Percentiles rank a stretch among this genome's conserved stretches.
phyloP scores from a whole-genome alignment of 805 yeast genomes.

The Kodamaea laetipori region DNA sequence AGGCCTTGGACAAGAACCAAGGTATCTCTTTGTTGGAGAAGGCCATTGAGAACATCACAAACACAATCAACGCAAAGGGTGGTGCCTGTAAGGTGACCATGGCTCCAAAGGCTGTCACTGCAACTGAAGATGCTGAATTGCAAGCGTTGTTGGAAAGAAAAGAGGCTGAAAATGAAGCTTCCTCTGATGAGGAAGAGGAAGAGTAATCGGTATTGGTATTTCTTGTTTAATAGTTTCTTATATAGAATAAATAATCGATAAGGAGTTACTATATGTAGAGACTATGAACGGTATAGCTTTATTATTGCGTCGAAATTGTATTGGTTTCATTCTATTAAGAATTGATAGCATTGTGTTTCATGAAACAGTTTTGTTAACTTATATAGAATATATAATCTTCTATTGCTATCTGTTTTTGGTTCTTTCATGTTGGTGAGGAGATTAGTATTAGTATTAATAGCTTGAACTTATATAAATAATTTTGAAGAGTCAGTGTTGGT shows the following conservation, averaged over 20 bases:
- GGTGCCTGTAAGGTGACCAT: constrained; percentile 91
- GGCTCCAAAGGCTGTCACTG: constrained; percentile 99
- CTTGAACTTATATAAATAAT: no score
- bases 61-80: constrained; percentile 68
- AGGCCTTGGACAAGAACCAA: constrained; percentile 85
- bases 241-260: background rate
- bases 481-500: no score
- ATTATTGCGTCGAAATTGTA: no score
- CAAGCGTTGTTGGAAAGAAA: constrained; percentile 93
- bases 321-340: no score
- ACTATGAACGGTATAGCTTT: no score
- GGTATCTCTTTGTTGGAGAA: constrained; percentile 79
- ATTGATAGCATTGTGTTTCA: no score
- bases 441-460: no score
- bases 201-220: constrained; percentile 17
- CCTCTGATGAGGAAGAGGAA: constrained; percentile 74
- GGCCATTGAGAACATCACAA: constrained; percentile 77
- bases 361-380: no score
- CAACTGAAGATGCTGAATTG: constrained; percentile 96
- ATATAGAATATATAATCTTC: no score
- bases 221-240: constrained; percentile 8
- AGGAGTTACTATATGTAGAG: background rate
- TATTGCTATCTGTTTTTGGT: no score
- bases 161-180: constrained; percentile 84
- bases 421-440: no score